phyloP scores from a whole-genome alignment of 2,329 filamentous ascomycete genomes.

The Cryphonectria nitschkei region DNA sequence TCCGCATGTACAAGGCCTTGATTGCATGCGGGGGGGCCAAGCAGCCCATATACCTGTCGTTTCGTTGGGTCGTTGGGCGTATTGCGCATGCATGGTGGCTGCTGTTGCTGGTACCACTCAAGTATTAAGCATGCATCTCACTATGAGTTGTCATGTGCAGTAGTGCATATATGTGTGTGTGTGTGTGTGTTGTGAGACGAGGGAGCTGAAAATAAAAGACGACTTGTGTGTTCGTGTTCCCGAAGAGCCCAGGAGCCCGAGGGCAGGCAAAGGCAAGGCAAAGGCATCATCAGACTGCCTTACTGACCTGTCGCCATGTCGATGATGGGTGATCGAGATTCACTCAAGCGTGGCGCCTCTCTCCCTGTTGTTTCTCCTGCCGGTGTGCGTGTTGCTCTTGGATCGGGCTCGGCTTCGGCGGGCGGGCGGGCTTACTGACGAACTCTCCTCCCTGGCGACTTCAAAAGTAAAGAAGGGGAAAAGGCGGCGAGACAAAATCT shows the following conservation, averaged over 20 bases:
- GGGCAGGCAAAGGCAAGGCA: neutral
- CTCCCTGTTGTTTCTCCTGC: neutral
- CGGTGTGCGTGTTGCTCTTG: neutral
- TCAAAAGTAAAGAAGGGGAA: neutral
- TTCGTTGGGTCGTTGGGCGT: neutral
- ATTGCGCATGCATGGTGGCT: neutral
- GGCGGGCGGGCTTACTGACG: neutral
- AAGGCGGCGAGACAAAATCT: constrained; percentile 6
- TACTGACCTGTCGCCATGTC: neutral
- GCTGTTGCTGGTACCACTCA: neutral
- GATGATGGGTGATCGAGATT: constrained; percentile 1
- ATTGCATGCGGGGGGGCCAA: constrained; percentile 11
- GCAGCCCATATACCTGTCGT: neutral
- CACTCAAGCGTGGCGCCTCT: neutral
- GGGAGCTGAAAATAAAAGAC: constrained; percentile 3
- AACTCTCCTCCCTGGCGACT: neutral
- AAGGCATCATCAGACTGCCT: neutral
- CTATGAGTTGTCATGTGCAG: neutral
- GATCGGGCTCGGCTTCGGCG: neutral
- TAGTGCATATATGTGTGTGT: neutral
- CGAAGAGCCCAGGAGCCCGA: neutral
- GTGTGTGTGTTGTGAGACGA: constrained; percentile 12
- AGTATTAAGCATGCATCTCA: neutral
- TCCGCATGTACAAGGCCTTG: neutral
- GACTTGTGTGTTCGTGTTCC: neutral